Conservation (phyloP, 2,329 filamentous ascomycete species). For the Clathrospora elynae region DNA sequence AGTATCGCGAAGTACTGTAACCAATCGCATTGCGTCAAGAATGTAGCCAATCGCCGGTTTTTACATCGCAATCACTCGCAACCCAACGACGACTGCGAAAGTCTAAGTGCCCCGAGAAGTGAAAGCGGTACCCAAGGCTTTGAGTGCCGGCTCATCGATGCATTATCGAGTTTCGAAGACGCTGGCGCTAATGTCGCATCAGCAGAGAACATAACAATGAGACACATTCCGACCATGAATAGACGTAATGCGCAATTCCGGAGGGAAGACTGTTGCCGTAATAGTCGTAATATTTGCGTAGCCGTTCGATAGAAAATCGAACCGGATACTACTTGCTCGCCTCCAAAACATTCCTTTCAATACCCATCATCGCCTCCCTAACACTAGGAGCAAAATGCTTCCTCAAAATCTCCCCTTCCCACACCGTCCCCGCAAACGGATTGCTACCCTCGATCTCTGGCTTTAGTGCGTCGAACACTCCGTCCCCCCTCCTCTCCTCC, state of each 20-base stretch:
- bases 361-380: conserved; percentile 66
- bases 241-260: no score
- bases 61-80: background rate
- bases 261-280: no score
- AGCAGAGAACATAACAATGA: background rate
- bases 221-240: no score
- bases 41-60: background rate
- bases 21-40: background rate
- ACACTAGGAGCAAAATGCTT: conserved; percentile 88
- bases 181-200: no score
- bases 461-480: conserved; percentile 75
- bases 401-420: conserved; percentile 88
- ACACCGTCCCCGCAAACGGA: conserved; percentile 85
- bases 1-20: background rate
- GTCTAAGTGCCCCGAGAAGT: background rate
- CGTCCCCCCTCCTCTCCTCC: conserved; percentile 90
- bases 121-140: no score
- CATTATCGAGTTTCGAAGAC: no score
- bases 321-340: conserved; percentile 23
- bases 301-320: no score
- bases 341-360: conserved; percentile 44
- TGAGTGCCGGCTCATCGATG: no score
- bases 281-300: no score
- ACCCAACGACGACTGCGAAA: background rate
- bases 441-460: conserved; percentile 81